These are phyloP conservation scores for Penicillium sp. DNA, from an alignment of 2,329 filamentous ascomycete genomes.

Conservation along the genomic window DNA sequence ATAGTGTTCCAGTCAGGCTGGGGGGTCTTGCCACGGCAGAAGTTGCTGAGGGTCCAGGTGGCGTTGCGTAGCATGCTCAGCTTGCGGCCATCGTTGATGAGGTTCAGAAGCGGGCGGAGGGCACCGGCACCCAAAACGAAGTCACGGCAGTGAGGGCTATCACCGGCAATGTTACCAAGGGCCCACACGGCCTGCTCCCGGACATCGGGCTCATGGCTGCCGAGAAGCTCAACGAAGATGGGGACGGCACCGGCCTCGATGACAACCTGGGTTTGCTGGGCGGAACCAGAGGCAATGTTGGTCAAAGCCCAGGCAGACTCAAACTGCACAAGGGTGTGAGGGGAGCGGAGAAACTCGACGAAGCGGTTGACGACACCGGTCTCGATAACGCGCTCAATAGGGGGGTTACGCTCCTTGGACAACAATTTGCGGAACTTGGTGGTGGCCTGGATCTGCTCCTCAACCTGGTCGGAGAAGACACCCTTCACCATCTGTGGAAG, in stretches of 20 bases:
- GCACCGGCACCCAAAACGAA: constrained; percentile 91
- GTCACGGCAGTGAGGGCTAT: constrained; percentile 95
- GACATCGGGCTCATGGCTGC: constrained; percentile 94
- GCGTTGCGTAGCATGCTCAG: constrained; percentile 98
- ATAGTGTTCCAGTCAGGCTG: constrained; percentile 98
- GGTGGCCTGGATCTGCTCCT: constrained; percentile 92
- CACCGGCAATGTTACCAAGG: constrained; percentile 95
- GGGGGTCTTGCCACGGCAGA: constrained; percentile 98
- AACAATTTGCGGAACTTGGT: constrained; percentile 98
- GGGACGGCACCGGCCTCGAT: constrained; percentile 97
- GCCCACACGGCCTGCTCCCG: constrained; percentile 98
- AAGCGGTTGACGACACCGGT: constrained; percentile 96
- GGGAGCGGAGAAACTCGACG: constrained; percentile 95
- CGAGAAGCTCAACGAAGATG: constrained; percentile 95
- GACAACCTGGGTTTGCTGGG: constrained; percentile 95
- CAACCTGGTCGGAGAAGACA: constrained; percentile 98
- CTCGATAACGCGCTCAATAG: constrained; percentile 98
- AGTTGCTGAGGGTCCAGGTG: constrained; percentile 99
- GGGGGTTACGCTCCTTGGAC: constrained; percentile 97
- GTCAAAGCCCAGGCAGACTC: constrained; percentile 98
- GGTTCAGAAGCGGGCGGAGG: constrained; percentile 78
- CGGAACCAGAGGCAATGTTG: constrained; percentile 97
- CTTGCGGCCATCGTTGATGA: constrained; percentile 96
- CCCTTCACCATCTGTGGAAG: constrained; percentile 97
- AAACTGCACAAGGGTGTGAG: constrained; percentile 96